phyloP scores from a whole-genome alignment of 2,329 filamentous ascomycete species.

The Colletotrichum truncatum region DNA sequence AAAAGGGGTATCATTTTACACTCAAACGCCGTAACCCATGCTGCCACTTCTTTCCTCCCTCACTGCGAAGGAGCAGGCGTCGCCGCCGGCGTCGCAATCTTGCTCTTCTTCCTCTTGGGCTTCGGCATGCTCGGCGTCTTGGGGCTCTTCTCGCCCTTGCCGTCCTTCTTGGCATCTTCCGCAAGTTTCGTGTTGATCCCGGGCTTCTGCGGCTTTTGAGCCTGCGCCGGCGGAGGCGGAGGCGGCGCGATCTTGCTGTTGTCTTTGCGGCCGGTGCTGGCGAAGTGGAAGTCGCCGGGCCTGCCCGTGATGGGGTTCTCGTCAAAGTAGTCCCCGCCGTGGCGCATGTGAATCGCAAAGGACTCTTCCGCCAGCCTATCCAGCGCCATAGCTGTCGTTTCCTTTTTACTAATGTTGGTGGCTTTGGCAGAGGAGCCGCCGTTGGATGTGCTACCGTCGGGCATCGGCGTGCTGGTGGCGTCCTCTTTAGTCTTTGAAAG shows the following conservation, averaged over 20 bases:
- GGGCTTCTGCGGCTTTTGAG: constrained; percentile 32
- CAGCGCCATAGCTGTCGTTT: constrained; percentile 48
- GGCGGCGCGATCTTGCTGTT: constrained; percentile 37
- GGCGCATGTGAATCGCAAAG: constrained; percentile 64
- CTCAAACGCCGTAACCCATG: constrained; percentile 6
- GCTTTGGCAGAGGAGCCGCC: constrained; percentile 35
- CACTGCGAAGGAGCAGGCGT: constrained; percentile 18
- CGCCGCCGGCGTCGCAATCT: constrained; percentile 38
- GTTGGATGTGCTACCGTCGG: constrained; percentile 42
- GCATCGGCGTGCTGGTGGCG: constrained; percentile 52
- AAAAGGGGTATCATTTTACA: constrained; percentile 28
- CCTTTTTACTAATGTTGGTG: constrained; percentile 41
- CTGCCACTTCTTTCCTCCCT: background rate
- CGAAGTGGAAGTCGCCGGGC: constrained; percentile 72
- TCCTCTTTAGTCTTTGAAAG: constrained; percentile 35
- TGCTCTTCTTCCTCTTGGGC: constrained; percentile 59
- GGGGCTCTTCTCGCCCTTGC: constrained; percentile 54
- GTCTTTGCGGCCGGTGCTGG: constrained; percentile 66
- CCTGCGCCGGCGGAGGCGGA: constrained; percentile 15
- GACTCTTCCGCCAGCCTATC: constrained; percentile 66
- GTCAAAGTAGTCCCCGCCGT: constrained; percentile 73
- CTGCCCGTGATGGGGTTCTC: constrained; percentile 74
- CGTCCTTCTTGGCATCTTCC: constrained; percentile 53
- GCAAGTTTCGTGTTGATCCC: constrained; percentile 52
- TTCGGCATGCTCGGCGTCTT: constrained; percentile 52